These are phyloP conservation scores for Flammula alnicola DNA, from an alignment of 1,284 basidiomycete genomes.

Conservation along the genomic window DNA sequence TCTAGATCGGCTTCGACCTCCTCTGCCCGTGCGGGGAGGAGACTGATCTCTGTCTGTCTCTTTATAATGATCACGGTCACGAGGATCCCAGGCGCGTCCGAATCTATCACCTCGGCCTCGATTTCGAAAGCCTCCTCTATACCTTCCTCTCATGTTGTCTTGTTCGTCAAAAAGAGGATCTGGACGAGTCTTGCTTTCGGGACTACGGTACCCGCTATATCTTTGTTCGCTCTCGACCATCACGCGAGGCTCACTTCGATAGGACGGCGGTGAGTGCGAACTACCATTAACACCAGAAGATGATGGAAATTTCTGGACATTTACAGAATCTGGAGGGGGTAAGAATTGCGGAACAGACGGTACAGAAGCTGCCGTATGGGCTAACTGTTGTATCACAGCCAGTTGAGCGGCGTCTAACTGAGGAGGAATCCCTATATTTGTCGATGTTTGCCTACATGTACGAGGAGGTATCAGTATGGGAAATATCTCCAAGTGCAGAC, in stretches of 20 bases:
- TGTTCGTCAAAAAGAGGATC: slow-evolving; percentile 52
- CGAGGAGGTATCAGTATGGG: slow-evolving; percentile 32
- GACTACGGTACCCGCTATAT: slow-evolving; percentile 51
- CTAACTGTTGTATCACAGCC: slow-evolving; percentile 73
- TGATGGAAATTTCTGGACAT: slow-evolving; percentile 31
- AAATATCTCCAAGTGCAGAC: not conserved
- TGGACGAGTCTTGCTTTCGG: slow-evolving; percentile 52
- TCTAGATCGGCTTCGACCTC: slow-evolving; percentile 66
- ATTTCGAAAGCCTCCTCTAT: slow-evolving; percentile 50
- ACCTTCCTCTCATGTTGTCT: slow-evolving; percentile 51
- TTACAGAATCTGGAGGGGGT: slow-evolving; percentile 31
- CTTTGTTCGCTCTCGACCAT: slow-evolving; percentile 50
- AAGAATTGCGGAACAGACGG: slow-evolving; percentile 35
- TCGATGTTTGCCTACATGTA: slow-evolving; percentile 68
- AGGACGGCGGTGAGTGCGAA: slow-evolving; percentile 29
- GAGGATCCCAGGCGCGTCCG: slow-evolving; percentile 53
- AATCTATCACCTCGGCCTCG: slow-evolving; percentile 48
- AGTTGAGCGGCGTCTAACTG: slow-evolving; percentile 61
- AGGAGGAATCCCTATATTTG: slow-evolving; percentile 51
- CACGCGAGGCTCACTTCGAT: slow-evolving; percentile 45
- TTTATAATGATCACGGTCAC: slow-evolving; percentile 51
- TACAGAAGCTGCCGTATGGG: slow-evolving; percentile 57
- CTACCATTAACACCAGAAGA: slow-evolving; percentile 34
- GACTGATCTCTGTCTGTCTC: slow-evolving; percentile 45
- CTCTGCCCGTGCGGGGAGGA: slow-evolving; percentile 39